Evolutionary conservation across 108 stramenopile species (phyloP).

Genomic region (Thalassiosira profunda): DNA sequence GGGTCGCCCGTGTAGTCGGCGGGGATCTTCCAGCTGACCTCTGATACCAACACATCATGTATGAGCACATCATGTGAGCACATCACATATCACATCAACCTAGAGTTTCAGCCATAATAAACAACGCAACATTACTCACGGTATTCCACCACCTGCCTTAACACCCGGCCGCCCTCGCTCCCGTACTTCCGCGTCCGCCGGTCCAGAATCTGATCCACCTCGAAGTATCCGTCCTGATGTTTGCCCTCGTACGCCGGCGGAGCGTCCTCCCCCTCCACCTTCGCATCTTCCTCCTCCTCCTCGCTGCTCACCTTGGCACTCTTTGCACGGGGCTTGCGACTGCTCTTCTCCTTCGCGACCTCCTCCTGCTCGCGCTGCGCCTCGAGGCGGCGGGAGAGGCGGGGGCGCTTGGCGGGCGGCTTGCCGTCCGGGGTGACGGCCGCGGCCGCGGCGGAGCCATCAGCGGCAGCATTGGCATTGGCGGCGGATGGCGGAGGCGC

Average conservation of each 20-base stretch:
- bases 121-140: constrained; percentile 6
- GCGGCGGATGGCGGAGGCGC: constrained; percentile 11
- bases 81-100: neutral
- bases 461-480: constrained; percentile 1
- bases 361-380: neutral
- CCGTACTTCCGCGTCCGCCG: constrained; percentile 20
- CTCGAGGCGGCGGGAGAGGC: constrained; percentile 1
- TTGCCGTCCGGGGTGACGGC: neutral
- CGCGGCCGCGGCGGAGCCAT: neutral
- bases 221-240: constrained; percentile 21
- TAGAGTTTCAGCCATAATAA: neutral
- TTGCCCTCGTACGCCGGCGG: neutral
- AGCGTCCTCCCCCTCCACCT: neutral
- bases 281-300: neutral
- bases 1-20: neutral
- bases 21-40: constrained; percentile 39
- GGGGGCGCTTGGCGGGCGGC: neutral
- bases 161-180: neutral
- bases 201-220: constrained; percentile 32
- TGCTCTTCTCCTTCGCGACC: neutral
- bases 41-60: neutral
- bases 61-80: neutral
- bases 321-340: neutral
- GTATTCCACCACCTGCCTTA: constrained; percentile 24
- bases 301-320: neutral